Percentiles rank a stretch among this genome's conserved stretches.
phyloP scores from a whole-genome alignment of 495 filamentous ascomycete genomes.

The Lepraria neglecta region DNA sequence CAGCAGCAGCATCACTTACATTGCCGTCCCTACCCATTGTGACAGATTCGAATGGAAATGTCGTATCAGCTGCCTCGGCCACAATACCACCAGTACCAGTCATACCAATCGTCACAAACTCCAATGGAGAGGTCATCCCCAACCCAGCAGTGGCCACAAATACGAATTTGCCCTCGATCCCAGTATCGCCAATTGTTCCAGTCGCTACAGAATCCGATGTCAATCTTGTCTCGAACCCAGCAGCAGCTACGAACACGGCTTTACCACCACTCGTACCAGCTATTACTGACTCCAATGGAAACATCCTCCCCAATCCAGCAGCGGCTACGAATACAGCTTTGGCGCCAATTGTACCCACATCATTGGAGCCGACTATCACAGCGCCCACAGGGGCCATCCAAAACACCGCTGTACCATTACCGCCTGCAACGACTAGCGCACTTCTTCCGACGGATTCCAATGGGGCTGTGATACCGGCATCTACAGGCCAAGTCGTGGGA shows the following conservation, averaged over 20 bases:
- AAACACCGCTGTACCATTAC: no score
- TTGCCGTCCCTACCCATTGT: not conserved
- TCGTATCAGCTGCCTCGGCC: no score
- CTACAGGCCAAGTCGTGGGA: constrained; percentile 10
- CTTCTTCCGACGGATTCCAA: not conserved
- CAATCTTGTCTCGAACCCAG: constrained; percentile 1
- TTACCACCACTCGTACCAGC: not conserved
- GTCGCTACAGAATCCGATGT: constrained; percentile 4
- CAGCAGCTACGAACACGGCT: constrained; percentile 4
- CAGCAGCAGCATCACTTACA: not conserved
- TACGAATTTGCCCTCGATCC: not conserved
- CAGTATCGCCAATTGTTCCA: not conserved
- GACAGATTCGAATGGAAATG: not conserved
- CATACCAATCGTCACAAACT: not conserved
- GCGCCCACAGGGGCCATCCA: not conserved
- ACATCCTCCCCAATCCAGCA: not conserved
- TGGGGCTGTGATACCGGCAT: not conserved
- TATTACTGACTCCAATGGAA: constrained; percentile 7
- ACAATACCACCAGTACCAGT: no score
- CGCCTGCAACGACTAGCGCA: not conserved
- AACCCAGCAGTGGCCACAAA: not conserved
- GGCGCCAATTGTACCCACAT: not conserved
- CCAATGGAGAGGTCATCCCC: not conserved
- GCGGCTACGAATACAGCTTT: constrained; percentile 3
- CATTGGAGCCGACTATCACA: not conserved